Evolutionary conservation across 2,329 filamentous ascomycete genomes (phyloP).

Genomic region (Pseudogymnoascus sp.): DNA sequence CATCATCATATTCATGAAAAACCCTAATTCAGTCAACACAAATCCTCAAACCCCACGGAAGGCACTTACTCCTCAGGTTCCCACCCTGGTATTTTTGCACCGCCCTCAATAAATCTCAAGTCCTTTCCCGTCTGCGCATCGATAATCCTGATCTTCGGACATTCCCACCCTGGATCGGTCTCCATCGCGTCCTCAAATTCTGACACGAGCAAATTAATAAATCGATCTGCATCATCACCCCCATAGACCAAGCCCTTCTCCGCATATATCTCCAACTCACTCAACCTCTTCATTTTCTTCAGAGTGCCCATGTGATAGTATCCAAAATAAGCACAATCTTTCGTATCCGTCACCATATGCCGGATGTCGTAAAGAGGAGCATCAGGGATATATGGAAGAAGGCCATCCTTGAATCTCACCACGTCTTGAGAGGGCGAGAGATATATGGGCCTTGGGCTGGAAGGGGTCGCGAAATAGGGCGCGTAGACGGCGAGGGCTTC

Average conservation of each 20-base stretch:
- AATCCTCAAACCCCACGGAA: not conserved
- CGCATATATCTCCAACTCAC: slow-evolving; percentile 17
- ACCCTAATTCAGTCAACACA: not conserved
- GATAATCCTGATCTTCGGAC: slow-evolving; percentile 20
- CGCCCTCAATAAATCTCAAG: slow-evolving; percentile 15
- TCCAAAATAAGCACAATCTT: slow-evolving; percentile 21
- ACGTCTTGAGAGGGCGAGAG: slow-evolving; percentile 17
- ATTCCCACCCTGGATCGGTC: slow-evolving; percentile 19
- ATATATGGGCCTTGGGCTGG: slow-evolving; percentile 17
- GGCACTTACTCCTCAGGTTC: slow-evolving; percentile 13
- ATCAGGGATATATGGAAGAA: slow-evolving; percentile 16
- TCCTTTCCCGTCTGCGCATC: slow-evolving; percentile 13
- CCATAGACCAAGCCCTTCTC: not conserved
- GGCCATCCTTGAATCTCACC: slow-evolving; percentile 15
- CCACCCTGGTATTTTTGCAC: slow-evolving; percentile 17
- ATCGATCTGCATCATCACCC: slow-evolving; percentile 11
- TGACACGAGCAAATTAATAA: slow-evolving; percentile 11
- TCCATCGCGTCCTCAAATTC: slow-evolving; percentile 18
- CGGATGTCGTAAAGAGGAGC: slow-evolving; percentile 14
- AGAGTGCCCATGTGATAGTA: slow-evolving; percentile 22
- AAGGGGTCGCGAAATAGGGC: slow-evolving; percentile 14
- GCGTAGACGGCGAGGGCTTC: slow-evolving; percentile 16
- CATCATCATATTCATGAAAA: not conserved
- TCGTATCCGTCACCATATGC: slow-evolving; percentile 18
- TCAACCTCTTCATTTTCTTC: slow-evolving; percentile 18